These are phyloP conservation scores for Colletotrichum sp. DNA, from an alignment of 2,329 filamentous ascomycete species.

Conservation along the genomic window DNA sequence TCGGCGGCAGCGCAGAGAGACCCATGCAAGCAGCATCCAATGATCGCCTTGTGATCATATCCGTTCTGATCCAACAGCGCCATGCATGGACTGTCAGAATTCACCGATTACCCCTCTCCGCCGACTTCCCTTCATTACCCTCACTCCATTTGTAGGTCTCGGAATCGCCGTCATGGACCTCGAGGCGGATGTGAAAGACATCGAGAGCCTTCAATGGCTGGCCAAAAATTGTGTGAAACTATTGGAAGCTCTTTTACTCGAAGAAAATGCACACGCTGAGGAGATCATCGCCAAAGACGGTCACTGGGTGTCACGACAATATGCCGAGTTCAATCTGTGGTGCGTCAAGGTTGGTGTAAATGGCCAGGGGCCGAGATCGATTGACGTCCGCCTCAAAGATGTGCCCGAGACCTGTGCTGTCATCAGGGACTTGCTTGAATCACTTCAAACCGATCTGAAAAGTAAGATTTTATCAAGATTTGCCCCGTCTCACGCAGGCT, in stretches of 20 bases:
- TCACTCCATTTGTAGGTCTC: no score
- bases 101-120: not conserved
- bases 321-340: not conserved
- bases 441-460: not conserved
- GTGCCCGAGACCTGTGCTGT: not conserved
- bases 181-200: not conserved
- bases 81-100: fast-evolving
- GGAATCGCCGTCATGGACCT: not conserved
- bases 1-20: no score
- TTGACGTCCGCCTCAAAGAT: not conserved
- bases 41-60: no score
- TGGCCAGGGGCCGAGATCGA: not conserved
- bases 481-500: no score
- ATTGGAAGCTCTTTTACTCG: not conserved
- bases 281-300: fast-evolving
- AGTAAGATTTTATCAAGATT: no score
- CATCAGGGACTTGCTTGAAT: not conserved
- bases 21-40: no score
- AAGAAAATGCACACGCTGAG: not conserved
- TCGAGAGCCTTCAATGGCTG: not conserved
- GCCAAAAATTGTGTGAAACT: fast-evolving
- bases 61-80: fast-evolving
- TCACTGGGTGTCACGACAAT: not conserved
- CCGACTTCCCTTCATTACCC: not conserved
- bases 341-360: not conserved